Conservation (phyloP, 2,329 filamentous ascomycete genomes). For the Helicocarpus griseus region DNA sequence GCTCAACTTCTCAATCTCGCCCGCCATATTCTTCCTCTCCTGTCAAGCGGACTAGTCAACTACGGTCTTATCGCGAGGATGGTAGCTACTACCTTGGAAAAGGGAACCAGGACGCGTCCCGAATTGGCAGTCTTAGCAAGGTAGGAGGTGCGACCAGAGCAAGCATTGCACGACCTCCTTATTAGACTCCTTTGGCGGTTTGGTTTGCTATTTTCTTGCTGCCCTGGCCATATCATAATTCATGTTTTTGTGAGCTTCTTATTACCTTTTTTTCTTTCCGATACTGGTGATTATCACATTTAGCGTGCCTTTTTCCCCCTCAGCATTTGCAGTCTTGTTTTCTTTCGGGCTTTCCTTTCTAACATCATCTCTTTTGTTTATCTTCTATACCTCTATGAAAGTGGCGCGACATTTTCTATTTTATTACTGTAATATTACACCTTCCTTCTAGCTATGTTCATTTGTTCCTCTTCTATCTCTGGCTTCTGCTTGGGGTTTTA, state of each 20-base stretch:
- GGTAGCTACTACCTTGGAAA: background rate
- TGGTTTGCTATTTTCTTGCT: too few relatives aligned
- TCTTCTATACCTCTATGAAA: background rate
- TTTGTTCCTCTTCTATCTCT: background rate
- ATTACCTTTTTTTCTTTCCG: background rate
- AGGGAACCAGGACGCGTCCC: background rate
- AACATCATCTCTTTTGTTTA: background rate
- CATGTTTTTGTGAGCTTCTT: background rate
- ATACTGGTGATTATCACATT: background rate
- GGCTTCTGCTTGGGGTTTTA: background rate
- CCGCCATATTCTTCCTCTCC: background rate
- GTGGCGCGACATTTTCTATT: background rate
- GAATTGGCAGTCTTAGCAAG: background rate
- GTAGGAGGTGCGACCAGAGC: conserved; percentile 7
- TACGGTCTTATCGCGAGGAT: background rate
- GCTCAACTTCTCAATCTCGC: background rate
- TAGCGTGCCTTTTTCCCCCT: background rate
- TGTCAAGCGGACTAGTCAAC: background rate
- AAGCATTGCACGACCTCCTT: conserved; percentile 17
- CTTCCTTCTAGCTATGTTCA: background rate
- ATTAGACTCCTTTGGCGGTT: conserved; percentile 7
- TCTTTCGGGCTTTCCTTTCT: background rate
- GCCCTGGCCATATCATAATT: too few relatives aligned
- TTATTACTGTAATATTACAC: background rate
- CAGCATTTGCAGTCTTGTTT: background rate